Conservation (phyloP, 2,329 filamentous ascomycete species). For the Aspergillus fumigatus region DNA sequence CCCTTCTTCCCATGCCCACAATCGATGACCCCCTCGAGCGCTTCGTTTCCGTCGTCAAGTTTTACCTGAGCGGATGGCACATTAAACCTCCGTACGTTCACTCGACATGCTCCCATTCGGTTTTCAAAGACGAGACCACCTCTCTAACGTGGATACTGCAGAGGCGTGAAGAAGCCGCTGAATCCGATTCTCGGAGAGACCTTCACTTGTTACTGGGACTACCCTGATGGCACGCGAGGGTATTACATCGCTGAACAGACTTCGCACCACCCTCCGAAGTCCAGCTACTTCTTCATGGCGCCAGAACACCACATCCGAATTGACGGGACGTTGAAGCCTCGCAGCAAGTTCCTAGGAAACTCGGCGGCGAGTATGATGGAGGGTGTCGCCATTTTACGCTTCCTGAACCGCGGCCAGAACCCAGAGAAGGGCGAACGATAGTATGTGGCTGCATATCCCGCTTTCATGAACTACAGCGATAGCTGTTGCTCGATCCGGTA, state of each 20-base stretch:
- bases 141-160: constrained; percentile 33
- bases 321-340: constrained; percentile 89
- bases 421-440: constrained; percentile 71
- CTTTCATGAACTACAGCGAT: constrained; percentile 1
- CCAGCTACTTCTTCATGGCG: constrained; percentile 98
- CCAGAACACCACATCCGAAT: constrained; percentile 91
- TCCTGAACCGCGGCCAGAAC: constrained; percentile 71
- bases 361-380: constrained; percentile 99
- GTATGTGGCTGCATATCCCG: constrained; percentile 52
- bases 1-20: constrained; percentile 77
- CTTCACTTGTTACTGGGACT: constrained; percentile 94
- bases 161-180: constrained; percentile 95
- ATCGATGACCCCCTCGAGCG: constrained; percentile 85
- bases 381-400: constrained; percentile 78
- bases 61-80: constrained; percentile 98
- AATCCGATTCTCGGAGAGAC: constrained; percentile 95
- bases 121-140: constrained; percentile 1
- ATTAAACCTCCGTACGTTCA: constrained; percentile 84
- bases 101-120: background rate
- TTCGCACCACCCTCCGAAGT: constrained; percentile 96
- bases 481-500: background rate
- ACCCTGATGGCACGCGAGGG: constrained; percentile 74
- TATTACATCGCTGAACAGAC: constrained; percentile 99
- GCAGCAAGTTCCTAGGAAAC: constrained; percentile 93
- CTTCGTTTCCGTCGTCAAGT: constrained; percentile 94